Evolutionary conservation across 768 basidiomycete genomes (phyloP).

Genomic region (Boletus pseudopeckii): DNA sequence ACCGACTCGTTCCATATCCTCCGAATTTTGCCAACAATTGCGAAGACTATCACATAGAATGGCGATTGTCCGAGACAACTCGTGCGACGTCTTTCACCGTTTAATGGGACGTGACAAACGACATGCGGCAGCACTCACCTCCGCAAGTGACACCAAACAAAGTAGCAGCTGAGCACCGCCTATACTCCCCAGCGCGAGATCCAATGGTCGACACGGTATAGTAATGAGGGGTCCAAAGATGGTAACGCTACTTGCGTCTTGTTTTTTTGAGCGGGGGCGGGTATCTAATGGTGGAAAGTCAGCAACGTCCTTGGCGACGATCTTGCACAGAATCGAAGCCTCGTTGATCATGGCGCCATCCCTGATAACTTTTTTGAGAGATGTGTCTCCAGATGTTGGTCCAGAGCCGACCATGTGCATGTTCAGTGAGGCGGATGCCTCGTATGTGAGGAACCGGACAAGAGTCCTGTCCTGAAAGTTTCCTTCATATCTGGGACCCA

Average conservation of each 20-base stretch:
- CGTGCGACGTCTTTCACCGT: constrained; percentile 59
- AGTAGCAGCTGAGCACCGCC: constrained; percentile 78
- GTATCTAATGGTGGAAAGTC: constrained; percentile 14
- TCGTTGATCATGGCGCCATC: constrained; percentile 41
- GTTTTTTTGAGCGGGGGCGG: background rate
- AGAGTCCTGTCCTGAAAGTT: constrained; percentile 72
- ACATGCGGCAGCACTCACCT: constrained; percentile 39
- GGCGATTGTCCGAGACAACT: constrained; percentile 67
- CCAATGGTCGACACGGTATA: constrained; percentile 61
- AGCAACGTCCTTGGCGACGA: constrained; percentile 29
- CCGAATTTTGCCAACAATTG: constrained; percentile 90
- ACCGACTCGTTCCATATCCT: constrained; percentile 91
- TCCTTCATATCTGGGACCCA: constrained; percentile 74
- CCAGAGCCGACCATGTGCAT: constrained; percentile 62
- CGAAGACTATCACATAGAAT: constrained; percentile 75
- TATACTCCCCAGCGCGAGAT: constrained; percentile 75
- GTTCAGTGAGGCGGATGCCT: constrained; percentile 78
- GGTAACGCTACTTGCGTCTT: background rate
- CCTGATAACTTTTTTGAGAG: constrained; percentile 39
- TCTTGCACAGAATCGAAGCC: constrained; percentile 38
- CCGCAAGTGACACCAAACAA: constrained; percentile 71
- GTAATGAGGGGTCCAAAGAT: constrained; percentile 54
- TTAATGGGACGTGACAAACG: background rate
- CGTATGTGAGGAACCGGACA: constrained; percentile 77
- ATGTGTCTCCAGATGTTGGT: constrained; percentile 38